Evolutionary conservation across 73 alveolate species (phyloP), one percentile per base, ranked within the genome.

Genomic region (Loxodes magnus): DNA sequence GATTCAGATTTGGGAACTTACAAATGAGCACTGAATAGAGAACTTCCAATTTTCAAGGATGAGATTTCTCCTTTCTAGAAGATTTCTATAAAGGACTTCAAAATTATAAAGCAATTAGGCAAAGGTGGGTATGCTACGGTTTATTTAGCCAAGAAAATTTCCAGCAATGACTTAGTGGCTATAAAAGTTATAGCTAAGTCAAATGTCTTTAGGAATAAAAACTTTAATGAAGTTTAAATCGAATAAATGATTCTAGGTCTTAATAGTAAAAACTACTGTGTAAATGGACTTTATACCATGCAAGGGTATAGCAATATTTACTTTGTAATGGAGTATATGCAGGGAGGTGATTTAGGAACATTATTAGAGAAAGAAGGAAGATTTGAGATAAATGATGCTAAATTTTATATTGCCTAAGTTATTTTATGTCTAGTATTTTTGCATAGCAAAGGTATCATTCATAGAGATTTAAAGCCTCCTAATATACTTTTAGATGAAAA

Each of bases 391-490:
- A 38, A 37, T 14, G 53, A 31, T 22, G 25, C 67, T 0, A 58
- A 37, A 35, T 72, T 72, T 55, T 20, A 42, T 17, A 20, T 57
- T 15, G 71, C 80, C 23, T 70, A 77, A 64, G 24, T 77, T 43
- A 35, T 77, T 10, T 20, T 51, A 51, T 78, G 81, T 30, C 31
- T 66, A 4, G 84, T 64, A 16, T 65, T 29, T 35, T 42, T 70
- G n/a, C 84, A 70, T 66, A 17, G 41, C 5, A n/a, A 33, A 34
- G 63, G 72, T 22, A 51, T 70, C 0, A 66, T 70, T 23, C 84
- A 70, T 35, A 65, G 84, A 65, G 84, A 70, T 27, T 2, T 70
- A 21, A 70, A 70, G 25, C 84, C 96, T 31, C 93, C 79, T 56
- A 85, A 85, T 51, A 53, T 85, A 14, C 69, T 85, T 14, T 69